Evolutionary conservation across 73 alveolate genomes (phyloP).

Genomic region (Blepharisma stoltei): DNA sequence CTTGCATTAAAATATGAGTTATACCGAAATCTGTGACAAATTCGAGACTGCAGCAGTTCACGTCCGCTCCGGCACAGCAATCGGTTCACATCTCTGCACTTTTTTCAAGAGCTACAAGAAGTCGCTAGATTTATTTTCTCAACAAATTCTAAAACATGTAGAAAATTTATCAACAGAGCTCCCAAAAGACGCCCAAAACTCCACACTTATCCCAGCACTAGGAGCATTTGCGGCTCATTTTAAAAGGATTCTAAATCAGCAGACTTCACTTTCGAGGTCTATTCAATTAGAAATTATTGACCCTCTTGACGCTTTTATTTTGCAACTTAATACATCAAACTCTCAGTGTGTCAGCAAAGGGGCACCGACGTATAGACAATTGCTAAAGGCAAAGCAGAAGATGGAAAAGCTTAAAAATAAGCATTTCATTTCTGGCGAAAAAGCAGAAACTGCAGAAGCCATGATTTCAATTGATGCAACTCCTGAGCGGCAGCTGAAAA

Average conservation of each 20-base stretch:
- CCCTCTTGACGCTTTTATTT: conserved; percentile 14
- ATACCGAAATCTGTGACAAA: conserved; percentile 24
- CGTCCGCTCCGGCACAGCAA: neutral
- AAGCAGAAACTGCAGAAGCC: neutral
- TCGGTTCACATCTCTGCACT: neutral
- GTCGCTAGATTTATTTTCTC: neutral
- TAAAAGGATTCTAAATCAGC: neutral
- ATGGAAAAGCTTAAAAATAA: neutral
- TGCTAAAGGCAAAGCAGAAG: neutral
- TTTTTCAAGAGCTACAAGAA: neutral
- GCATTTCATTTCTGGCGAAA: neutral
- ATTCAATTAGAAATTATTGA: neutral
- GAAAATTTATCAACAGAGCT: neutral
- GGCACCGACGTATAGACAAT: neutral
- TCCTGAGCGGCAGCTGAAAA: conserved; percentile 24
- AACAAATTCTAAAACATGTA: neutral
- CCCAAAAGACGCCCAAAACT: neutral
- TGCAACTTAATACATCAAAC: neutral
- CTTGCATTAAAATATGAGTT: conserved; percentile 10
- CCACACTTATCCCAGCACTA: neutral
- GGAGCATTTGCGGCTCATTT: neutral
- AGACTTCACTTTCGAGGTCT: neutral
- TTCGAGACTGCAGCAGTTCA: neutral
- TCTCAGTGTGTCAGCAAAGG: neutral
- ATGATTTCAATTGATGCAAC: neutral